These are phyloP conservation scores for Aspergillus pseudoglaucus DNA, from an alignment of 2,329 filamentous ascomycete species.

Conservation along the genomic window DNA sequence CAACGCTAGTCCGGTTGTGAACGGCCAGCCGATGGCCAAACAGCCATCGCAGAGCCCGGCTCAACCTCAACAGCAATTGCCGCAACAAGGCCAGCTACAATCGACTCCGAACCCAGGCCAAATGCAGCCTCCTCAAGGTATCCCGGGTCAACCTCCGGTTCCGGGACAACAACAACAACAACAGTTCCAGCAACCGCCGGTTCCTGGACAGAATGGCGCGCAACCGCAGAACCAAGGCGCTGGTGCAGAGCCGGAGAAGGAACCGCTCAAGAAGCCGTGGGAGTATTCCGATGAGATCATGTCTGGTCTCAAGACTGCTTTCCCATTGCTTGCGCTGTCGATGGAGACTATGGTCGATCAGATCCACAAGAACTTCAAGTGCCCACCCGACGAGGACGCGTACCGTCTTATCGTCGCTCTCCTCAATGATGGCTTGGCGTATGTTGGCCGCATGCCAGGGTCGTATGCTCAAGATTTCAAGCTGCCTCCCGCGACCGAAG, in stretches of 20 bases:
- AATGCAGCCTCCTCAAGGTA: constrained; percentile 13
- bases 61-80: constrained; percentile 6
- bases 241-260: constrained; percentile 29
- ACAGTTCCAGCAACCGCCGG: constrained; percentile 17
- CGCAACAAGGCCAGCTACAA: constrained; percentile 14
- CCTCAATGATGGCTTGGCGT: constrained; percentile 88
- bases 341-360: constrained; percentile 99
- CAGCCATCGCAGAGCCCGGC: constrained; percentile 16
- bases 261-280: constrained; percentile 72
- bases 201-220: constrained; percentile 21
- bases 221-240: constrained; percentile 19
- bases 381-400: constrained; percentile 94
- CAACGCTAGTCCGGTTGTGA: constrained; percentile 31
- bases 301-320: constrained; percentile 91
- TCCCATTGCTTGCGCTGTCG: constrained; percentile 86
- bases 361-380: constrained; percentile 98
- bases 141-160: constrained; percentile 13
- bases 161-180: constrained; percentile 28
- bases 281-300: constrained; percentile 95
- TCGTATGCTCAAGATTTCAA: constrained; percentile 89
- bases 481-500: constrained; percentile 80
- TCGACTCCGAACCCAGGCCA: constrained; percentile 16
- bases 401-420: constrained; percentile 96
- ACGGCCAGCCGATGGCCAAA: constrained; percentile 15
- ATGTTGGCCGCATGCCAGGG: constrained; percentile 78